Conservation (phyloP, 2,329 filamentous ascomycete genomes). For the Diplodia seriata region DNA sequence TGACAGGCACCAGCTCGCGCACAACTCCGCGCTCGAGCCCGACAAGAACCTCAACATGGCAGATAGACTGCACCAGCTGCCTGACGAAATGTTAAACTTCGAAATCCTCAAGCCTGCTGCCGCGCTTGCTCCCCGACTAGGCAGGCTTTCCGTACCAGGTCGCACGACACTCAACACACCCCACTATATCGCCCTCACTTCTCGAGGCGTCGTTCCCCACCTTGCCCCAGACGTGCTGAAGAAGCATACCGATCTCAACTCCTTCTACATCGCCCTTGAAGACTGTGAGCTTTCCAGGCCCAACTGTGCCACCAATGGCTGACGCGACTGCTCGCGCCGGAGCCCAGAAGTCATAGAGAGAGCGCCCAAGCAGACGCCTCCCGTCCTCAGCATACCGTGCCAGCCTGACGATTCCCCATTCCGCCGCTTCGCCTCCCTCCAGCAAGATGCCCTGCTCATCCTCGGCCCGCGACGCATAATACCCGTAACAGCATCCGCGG, state of each 20-base stretch:
- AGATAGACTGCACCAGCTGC: conserved; percentile 6
- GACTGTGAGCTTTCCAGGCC: conserved; percentile 75
- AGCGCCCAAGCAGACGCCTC: conserved; percentile 56
- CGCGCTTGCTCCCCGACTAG: conserved; percentile 67
- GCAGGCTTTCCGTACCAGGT: conserved; percentile 67
- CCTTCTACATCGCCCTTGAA: conserved; percentile 83
- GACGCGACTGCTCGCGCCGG: conserved; percentile 48
- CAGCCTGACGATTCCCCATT: conserved; percentile 62
- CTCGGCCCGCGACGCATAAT: conserved; percentile 80
- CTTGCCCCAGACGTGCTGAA: conserved; percentile 82
- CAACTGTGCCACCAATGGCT: conserved; percentile 40
- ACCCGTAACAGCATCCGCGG: conserved; percentile 70
- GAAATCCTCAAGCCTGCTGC: conserved; percentile 49
- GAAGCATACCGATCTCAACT: conserved; percentile 69
- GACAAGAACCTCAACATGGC: not conserved
- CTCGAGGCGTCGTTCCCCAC: conserved; percentile 85
- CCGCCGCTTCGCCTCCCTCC: conserved; percentile 77
- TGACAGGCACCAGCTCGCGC: conserved; percentile 10
- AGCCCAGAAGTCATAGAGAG: conserved; percentile 68
- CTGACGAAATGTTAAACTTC: conserved; percentile 53
- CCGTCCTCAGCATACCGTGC: conserved; percentile 58
- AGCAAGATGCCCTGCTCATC: conserved; percentile 69
- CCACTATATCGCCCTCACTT: conserved; percentile 79
- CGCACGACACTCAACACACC: conserved; percentile 79
- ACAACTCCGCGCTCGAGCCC: not conserved